phyloP scores from a whole-genome alignment of 805 yeast species.

The Zygoascus flipseniorum region DNA sequence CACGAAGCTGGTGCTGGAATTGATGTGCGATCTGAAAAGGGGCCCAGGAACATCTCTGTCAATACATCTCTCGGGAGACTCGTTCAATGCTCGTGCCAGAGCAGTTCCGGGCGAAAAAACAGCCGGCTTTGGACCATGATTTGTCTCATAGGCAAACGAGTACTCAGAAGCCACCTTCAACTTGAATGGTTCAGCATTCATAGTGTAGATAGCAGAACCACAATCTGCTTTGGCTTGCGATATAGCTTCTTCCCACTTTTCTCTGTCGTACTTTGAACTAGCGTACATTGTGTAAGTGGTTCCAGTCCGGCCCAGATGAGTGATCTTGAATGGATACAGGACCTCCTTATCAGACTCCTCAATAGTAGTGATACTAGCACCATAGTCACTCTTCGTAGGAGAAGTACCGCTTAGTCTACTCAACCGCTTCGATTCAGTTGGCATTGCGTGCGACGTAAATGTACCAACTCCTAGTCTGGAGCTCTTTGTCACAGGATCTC shows the following conservation, averaged over 20 bases:
- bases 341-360: conserved; percentile 19
- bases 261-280: conserved; percentile 35
- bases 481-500: conserved; percentile 24
- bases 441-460: conserved; percentile 14
- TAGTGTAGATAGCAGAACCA: conserved; percentile 26
- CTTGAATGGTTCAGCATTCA: conserved; percentile 45
- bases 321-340: conserved; percentile 27
- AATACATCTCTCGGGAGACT: conserved; percentile 13
- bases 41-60: conserved; percentile 18
- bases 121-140: conserved; percentile 34
- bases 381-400: not conserved
- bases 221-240: conserved; percentile 37
- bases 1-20: conserved; percentile 39
- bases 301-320: conserved; percentile 29
- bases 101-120: conserved; percentile 29
- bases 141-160: conserved; percentile 56
- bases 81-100: conserved; percentile 26
- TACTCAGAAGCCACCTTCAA: conserved; percentile 47
- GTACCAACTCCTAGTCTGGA: conserved; percentile 20
- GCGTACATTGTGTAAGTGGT: conserved; percentile 27
- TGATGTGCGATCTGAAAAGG: conserved; percentile 26
- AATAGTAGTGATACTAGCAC: conserved; percentile 14
- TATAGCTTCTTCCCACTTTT: conserved; percentile 49
- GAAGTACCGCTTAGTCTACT: not conserved
- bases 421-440: not conserved